phyloP scores from a whole-genome alignment of 192 early-diverging fungal genomes.

The Phlyctochytrium bullatum region DNA sequence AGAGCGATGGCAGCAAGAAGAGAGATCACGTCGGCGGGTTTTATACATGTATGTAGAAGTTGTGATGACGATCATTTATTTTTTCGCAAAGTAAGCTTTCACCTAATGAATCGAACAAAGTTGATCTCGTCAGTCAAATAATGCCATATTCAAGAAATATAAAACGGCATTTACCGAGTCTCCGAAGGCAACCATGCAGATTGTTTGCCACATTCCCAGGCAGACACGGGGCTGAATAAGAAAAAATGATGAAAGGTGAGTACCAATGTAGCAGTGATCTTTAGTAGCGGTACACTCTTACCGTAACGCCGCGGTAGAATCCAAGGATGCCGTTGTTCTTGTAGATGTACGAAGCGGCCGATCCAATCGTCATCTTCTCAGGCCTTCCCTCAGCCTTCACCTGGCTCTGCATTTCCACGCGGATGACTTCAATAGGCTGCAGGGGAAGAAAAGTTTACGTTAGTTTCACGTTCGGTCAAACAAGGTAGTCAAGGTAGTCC shows the following conservation, averaged over 20 bases:
- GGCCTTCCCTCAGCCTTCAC: conserved; percentile 84
- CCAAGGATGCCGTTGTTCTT: conserved; percentile 85
- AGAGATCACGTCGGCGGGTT: no score
- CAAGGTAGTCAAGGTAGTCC: no score
- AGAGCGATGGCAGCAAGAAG: no score
- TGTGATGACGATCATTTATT: no score
- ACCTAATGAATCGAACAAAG: conserved; percentile 28
- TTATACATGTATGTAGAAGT: no score
- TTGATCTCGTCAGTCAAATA: neutral
- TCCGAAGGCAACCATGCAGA: conserved; percentile 90
- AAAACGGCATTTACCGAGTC: conserved; percentile 36
- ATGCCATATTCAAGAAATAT: neutral
- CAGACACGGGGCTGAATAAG: conserved; percentile 32
- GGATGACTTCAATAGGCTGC: conserved; percentile 99
- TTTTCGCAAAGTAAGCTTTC: conserved; percentile 45
- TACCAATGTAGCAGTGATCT: conserved; percentile 61
- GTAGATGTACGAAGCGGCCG: conserved; percentile 86
- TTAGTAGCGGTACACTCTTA: conserved; percentile 31
- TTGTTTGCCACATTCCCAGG: conserved; percentile 63
- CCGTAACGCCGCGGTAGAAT: conserved; percentile 77
- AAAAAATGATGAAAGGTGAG: conserved; percentile 46
- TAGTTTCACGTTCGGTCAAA: no score
- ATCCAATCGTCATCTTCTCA: conserved; percentile 84
- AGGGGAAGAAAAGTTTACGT: no score
- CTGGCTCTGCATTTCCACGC: conserved; percentile 98